Base-by-base conservation (phyloP, 2,329 filamentous ascomycete species). In the Pseudogymnoascus sp. region DNA sequence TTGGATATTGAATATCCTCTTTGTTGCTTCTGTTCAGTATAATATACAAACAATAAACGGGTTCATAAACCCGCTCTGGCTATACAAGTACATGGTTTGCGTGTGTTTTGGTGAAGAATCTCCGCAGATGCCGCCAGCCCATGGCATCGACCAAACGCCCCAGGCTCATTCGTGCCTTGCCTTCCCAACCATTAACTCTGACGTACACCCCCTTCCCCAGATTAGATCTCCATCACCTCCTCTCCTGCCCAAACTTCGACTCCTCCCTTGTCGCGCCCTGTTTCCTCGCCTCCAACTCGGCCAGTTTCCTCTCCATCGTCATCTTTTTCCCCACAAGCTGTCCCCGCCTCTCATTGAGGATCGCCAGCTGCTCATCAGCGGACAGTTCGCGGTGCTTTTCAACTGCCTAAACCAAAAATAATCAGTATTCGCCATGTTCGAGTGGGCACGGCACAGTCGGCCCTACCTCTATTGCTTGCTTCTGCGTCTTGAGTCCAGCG, bases 231-330 rank as follows among this genome's bases (percentile, higher is more conserved):
- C 18, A 25, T 58, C 69, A 62, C 62, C 60, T 66, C 61, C 61
- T 71, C 68, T 66, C 72, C 68, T 60, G 69, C 65, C 70, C 69
- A 39, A 66, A 66, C 43, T 71, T 63, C 35, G 70, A 71, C 66
- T 76, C 72, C 63, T 72, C 69, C 61, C 73, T 71, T 64, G 72
- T 75, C 33, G 74, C 74, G 18, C 71, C 70, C 58, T 73, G 68
- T 22, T 73, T 70, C 57, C 75, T 76, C 22, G 71, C 71, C 43
- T 80, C 74, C 57, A 82, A 58, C 62, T 79, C 76, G n/a, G 72
- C 74, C 60, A 86, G 78, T 69, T 86, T 86, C 64, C 72, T 76
- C 69, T 86, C 80, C 59, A 87, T 68, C 57, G 78, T 79, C 6
- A 74, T 73, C 69, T 76, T 81, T 68, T 81, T 82, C 6, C 71